Base-by-base conservation (phyloP, 148 eudicot species). In the Rhododendron kiyosumense region DNA sequence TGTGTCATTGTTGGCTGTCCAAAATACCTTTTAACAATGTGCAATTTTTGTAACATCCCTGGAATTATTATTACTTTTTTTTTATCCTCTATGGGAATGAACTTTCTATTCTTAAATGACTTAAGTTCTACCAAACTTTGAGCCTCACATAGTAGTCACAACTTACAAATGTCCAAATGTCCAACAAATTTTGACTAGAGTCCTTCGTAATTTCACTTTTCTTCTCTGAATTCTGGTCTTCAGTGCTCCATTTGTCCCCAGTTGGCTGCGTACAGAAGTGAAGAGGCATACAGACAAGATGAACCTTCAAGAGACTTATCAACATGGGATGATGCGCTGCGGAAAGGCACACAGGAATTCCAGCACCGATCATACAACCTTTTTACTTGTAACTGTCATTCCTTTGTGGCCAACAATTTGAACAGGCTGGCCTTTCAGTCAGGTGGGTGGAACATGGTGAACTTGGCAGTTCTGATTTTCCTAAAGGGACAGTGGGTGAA, bases 371-470 rank as follows among this genome's bases (percentile, higher is more conserved):
- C 93, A 15, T 96, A 96, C 91, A 96, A 85, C 89, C 89, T 96
- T 38, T 87, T 95, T n/a, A 93, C 98, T 51, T 95, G 99, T 92
- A 96, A 96, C 83, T 96, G 99, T 87, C 98, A 96, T 91, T 96
- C 97, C 32, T 96, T 95, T 82, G 99, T 95, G 12, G 95, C 94
- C 63, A 95, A 96, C 90, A 92, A 91, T 86, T 88, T 95, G 17
- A 96, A 96, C 89, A 91, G 94, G 83, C 85, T 96, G 89, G 91
- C 92, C 48, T 95, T 93, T 82, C 86, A 84, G 84, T 89, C 92
- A 26, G 90, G 95, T 7, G 90, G 93, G 45, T 96, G 99, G 99
- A 96, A 96, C 61, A 97, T 96, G 85, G 97, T 94, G 85, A 93
- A 90, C 89, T 84, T 95, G 61, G 99, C 98, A 1, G 78, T 85